Evolutionary conservation across 495 filamentous ascomycete species (phyloP), one percentile per base, ranked within the genome.

Genomic region (Tuber microsphaerosporum): DNA sequence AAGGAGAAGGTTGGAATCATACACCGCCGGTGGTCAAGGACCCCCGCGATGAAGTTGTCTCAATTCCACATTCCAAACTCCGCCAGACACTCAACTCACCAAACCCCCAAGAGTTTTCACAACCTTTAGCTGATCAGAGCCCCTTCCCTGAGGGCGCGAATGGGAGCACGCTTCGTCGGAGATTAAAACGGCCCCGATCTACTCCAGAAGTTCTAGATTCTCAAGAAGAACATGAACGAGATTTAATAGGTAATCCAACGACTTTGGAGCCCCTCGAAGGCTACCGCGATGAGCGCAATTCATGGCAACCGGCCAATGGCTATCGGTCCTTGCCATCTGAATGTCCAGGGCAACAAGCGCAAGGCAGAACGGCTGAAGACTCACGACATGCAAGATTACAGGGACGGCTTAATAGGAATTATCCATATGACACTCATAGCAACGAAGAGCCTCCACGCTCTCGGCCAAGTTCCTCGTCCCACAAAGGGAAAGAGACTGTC

Each of bases 161-260:
- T 14, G 51, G 9, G 48, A 56, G 61, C n/a, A 14, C 7, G 1
- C n/a, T 71, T 4, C 37, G 14, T 72, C 31, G 44, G 9, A 31
- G 20, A n/a, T 26, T 48, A 51, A 70, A 37, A 22, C 73, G 31
- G 48, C 19, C 48, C 12, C 31, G 2, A 70, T 70, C 51, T 4
- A 46, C 61, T n/a, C 22, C 34, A 72, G 79, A 78, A 61, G 51
- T 74, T 31, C 75, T 44, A 26, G 73, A 73, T 46, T 74, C 79
- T 41, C 75, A 81, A 48, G 80, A 75, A 9, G 74, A 81, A 70
- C 46, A 71, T 37, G 80, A 81, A 43, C 73, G 74, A 16, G 71
- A 75, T 70, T 51, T 71, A 68, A 76, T 71, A 46, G 80, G 81
- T 74, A 73, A 75, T 1, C 73, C 74, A 22, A 78, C 81, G 79